Evolutionary conservation across 345 rosid genomes (phyloP).

Genomic region (Populus euphratica): DNA sequence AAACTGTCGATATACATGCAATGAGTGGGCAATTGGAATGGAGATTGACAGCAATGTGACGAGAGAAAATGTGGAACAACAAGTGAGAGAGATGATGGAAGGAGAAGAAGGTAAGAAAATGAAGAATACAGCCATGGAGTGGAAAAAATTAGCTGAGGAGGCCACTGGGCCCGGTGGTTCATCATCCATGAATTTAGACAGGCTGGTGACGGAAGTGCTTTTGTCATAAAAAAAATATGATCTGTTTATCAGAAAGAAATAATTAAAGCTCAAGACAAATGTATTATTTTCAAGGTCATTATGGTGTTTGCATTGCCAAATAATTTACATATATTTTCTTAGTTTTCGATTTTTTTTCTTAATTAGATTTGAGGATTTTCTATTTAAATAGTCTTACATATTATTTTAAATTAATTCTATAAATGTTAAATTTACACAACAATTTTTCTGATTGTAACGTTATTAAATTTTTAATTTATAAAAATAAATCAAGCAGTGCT

Average conservation of each 20-base stretch:
- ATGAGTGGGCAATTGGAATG: not conserved
- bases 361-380: no score
- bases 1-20: not conserved
- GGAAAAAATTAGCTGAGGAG: not conserved
- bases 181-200: conserved; percentile 1
- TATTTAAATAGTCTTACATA: no score
- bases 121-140: conserved; percentile 1
- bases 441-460: no score
- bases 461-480: no score
- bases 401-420: no score
- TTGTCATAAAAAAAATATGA: not conserved
- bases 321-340: no score
- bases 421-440: no score
- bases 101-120: not conserved
- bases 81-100: not conserved
- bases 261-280: not conserved
- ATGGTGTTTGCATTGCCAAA: no score
- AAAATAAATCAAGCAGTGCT: no score
- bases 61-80: not conserved
- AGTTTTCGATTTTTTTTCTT: no score
- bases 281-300: not conserved
- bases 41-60: not conserved
- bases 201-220: not conserved
- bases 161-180: not conserved
- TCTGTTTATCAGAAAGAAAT: not conserved